Percentiles rank a stretch among this genome's conserved stretches.
These are phyloP conservation scores for Kazachstania sp. DNA, from an alignment of 1,139 yeast species.

Conservation along the genomic window DNA sequence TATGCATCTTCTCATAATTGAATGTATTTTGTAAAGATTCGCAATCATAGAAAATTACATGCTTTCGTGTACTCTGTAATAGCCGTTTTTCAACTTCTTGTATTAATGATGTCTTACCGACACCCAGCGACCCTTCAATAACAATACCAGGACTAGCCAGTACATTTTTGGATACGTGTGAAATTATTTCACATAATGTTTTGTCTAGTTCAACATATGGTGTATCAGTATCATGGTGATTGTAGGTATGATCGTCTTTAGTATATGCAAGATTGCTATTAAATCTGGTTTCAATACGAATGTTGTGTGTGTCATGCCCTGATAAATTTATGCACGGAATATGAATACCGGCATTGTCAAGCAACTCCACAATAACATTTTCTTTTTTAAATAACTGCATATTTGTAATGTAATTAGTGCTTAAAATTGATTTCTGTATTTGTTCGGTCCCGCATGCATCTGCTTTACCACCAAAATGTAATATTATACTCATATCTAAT, in stretches of 20 bases:
- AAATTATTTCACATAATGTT: conserved; percentile 37
- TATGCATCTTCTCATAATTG: conserved; percentile 39
- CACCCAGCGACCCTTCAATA: conserved; percentile 67
- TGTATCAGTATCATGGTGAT: not conserved
- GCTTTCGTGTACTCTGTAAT: conserved; percentile 38
- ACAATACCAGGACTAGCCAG: conserved; percentile 37
- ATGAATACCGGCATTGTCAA: not conserved
- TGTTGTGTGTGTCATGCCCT: not conserved
- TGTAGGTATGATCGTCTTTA: not conserved
- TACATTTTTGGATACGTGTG: conserved; percentile 32
- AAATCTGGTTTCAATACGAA: not conserved
- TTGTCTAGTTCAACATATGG: conserved; percentile 43
- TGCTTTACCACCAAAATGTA: not conserved
- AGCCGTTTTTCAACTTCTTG: conserved; percentile 38
- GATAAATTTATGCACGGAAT: not conserved
- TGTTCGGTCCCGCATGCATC: not conserved
- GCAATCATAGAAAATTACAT: conserved; percentile 45
- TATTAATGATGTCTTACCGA: conserved; percentile 64
- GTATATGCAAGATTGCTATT: not conserved
- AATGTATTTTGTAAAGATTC: conserved; percentile 26
- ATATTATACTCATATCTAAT: not conserved
- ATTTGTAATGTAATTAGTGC: not conserved
- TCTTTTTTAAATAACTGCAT: not conserved
- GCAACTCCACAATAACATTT: not conserved
- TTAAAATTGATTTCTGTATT: not conserved